phyloP scores from a whole-genome alignment of 164 flowering plant genomes.

The Macadamia integrifolia region DNA sequence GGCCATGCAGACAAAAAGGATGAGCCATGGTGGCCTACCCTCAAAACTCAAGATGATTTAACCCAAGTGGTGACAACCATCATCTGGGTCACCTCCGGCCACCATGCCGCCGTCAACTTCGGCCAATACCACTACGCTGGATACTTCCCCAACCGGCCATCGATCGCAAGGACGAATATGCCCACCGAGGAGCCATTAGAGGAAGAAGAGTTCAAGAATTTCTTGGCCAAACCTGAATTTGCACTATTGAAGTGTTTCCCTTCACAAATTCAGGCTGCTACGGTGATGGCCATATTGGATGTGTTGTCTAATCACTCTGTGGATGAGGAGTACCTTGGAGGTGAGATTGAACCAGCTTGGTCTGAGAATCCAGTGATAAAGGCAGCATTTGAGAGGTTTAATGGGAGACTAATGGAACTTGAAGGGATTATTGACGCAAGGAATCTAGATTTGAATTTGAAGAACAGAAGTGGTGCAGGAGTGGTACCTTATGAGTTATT shows the following conservation, averaged over 20 bases:
- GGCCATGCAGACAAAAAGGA: constrained; percentile 39
- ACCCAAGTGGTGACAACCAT: constrained; percentile 23
- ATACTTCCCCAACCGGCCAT: constrained; percentile 35
- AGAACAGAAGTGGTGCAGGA: constrained; percentile 36
- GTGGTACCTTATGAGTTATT: constrained; percentile 28
- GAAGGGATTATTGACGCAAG: constrained; percentile 26
- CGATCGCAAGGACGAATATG: constrained; percentile 19
- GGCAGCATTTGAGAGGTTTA: constrained; percentile 22
- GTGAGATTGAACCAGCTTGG: constrained; percentile 20
- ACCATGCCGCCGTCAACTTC: constrained; percentile 38
- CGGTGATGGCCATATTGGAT: constrained; percentile 21
- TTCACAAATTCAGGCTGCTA: constrained; percentile 26
- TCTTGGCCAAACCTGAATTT: constrained; percentile 18
- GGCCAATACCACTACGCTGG: constrained; percentile 32
- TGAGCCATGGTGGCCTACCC: constrained; percentile 36
- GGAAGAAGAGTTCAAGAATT: neutral
- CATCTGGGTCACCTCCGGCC: constrained; percentile 31
- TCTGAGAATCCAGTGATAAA: constrained; percentile 11
- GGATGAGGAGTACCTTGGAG: constrained; percentile 36
- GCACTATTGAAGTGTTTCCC: constrained; percentile 19
- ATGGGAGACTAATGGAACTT: constrained; percentile 15
- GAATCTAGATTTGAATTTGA: constrained; percentile 17
- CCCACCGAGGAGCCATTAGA: constrained; percentile 21
- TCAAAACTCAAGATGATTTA: constrained; percentile 23
- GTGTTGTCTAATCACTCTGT: constrained; percentile 25